phyloP scores from a whole-genome alignment of 257 asterid genomes.

The Prunella vulgaris region DNA sequence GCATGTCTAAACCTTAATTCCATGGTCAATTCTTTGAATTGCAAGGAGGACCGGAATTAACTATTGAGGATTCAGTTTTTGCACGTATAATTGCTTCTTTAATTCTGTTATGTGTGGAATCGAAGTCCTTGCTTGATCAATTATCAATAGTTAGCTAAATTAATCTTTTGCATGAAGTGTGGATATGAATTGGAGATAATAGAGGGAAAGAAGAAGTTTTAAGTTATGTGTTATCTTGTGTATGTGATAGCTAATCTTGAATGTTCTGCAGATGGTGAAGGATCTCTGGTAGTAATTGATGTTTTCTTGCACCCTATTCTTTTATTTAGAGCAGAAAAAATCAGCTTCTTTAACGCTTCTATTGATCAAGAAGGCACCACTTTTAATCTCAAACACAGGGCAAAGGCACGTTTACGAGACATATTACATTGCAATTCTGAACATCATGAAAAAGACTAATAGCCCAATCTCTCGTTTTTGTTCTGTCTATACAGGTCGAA shows the following conservation, averaged over 20 bases:
- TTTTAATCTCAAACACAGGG: background rate
- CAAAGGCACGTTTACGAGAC: background rate
- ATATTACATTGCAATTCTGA: background rate
- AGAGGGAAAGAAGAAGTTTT: background rate
- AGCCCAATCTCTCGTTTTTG: background rate
- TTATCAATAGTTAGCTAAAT: background rate
- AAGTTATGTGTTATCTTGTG: background rate
- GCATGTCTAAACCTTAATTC: too few relatives aligned
- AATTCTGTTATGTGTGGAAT: background rate
- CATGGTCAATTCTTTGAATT: too few relatives aligned
- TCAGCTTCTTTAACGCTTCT: background rate
- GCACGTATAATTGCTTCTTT: background rate
- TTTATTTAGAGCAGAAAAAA: background rate
- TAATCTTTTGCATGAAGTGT: background rate
- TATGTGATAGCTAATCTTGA: background rate
- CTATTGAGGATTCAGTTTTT: background rate
- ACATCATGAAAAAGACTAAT: background rate
- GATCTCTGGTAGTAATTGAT: too few relatives aligned
- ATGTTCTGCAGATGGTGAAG: too few relatives aligned
- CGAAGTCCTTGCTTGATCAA: background rate
- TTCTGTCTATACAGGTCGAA: constrained; percentile 36
- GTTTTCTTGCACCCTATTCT: background rate
- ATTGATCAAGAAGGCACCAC: background rate
- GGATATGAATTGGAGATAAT: background rate
- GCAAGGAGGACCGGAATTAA: background rate